These are phyloP conservation scores for Exophiala viscosa DNA, from an alignment of 2,329 filamentous ascomycete genomes.

Conservation along the genomic window DNA sequence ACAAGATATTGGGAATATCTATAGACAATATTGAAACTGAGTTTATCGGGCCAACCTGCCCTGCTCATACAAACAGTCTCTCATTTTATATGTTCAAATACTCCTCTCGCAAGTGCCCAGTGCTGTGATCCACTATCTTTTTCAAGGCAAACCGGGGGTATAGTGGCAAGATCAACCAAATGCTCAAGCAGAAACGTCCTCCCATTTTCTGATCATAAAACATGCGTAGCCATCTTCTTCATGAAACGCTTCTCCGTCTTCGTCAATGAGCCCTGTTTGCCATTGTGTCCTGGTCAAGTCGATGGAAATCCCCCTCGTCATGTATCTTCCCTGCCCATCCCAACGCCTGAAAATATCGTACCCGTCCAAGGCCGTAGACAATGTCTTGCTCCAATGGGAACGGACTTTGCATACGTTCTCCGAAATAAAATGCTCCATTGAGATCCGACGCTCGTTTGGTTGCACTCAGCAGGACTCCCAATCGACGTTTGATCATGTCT, in stretches of 20 bases:
- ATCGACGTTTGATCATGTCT: constrained; percentile 46
- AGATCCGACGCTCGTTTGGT: constrained; percentile 35
- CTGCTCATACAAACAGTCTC: too few species aligned
- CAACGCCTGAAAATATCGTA: constrained; percentile 33
- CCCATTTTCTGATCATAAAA: too few species aligned
- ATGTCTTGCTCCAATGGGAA: constrained; percentile 42
- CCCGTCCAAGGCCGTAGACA: constrained; percentile 38
- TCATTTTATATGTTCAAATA: too few species aligned
- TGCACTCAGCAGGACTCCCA: constrained; percentile 43
- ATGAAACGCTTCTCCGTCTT: neutral
- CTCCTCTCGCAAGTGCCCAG: too few species aligned
- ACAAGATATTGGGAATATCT: too few species aligned
- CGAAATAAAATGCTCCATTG: constrained; percentile 37
- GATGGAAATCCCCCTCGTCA: constrained; percentile 16
- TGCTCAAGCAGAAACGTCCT: too few species aligned
- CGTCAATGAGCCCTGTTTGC: neutral
- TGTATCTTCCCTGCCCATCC: constrained; percentile 24
- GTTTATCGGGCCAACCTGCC: too few species aligned
- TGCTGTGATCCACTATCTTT: too few species aligned
- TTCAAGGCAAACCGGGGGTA: too few species aligned
- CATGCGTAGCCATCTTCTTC: neutral
- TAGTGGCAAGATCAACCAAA: too few species aligned
- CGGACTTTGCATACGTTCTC: constrained; percentile 39
- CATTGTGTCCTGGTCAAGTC: constrained; percentile 4
- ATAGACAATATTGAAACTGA: too few species aligned